A percentile compares a stretch with the other conserved stretches of the same genome.
Evolutionary conservation across 2,329 filamentous ascomycete genomes (phyloP).

Genomic region (Dothidotthia symphoricarpi): DNA sequence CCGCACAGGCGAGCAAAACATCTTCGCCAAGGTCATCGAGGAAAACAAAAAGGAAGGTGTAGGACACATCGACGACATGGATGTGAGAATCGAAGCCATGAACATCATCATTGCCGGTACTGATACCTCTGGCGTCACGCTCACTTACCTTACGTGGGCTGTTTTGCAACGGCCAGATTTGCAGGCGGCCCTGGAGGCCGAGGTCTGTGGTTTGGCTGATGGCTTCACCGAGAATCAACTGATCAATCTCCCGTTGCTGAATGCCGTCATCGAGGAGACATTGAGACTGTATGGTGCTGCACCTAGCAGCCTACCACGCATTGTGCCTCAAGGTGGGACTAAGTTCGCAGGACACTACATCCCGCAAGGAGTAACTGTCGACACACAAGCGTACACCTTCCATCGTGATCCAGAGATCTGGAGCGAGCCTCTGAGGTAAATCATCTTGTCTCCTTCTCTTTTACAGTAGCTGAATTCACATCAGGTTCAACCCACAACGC

Average conservation of each 20-base stretch:
- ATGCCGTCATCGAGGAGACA: conserved; percentile 44
- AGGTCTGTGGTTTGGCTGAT: conserved; percentile 17
- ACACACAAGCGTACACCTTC: conserved; percentile 43
- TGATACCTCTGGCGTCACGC: conserved; percentile 35
- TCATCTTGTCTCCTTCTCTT: neutral
- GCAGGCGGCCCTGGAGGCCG: conserved; percentile 21
- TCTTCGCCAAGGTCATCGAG: conserved; percentile 37
- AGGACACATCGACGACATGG: conserved; percentile 33
- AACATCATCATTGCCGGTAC: conserved; percentile 38
- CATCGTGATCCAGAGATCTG: conserved; percentile 39
- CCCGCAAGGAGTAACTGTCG: conserved; percentile 40
- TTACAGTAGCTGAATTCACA: neutral
- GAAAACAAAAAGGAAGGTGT: conserved; percentile 31
- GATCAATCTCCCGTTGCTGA: conserved; percentile 35
- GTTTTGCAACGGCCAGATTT: conserved; percentile 25
- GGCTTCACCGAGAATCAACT: conserved; percentile 34
- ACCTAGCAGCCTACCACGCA: conserved; percentile 39
- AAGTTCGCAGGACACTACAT: conserved; percentile 38
- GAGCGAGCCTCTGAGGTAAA: conserved; percentile 26
- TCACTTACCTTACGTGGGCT: conserved; percentile 40
- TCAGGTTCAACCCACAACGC: conserved; percentile 37
- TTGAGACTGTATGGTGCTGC: conserved; percentile 40
- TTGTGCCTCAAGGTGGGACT: conserved; percentile 38
- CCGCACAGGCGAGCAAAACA: conserved; percentile 31
- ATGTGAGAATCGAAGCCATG: conserved; percentile 35